Evolutionary conservation across 805 yeast species (phyloP), one percentile per base, ranked within the genome.

Genomic region (Candida palmyrensis): DNA sequence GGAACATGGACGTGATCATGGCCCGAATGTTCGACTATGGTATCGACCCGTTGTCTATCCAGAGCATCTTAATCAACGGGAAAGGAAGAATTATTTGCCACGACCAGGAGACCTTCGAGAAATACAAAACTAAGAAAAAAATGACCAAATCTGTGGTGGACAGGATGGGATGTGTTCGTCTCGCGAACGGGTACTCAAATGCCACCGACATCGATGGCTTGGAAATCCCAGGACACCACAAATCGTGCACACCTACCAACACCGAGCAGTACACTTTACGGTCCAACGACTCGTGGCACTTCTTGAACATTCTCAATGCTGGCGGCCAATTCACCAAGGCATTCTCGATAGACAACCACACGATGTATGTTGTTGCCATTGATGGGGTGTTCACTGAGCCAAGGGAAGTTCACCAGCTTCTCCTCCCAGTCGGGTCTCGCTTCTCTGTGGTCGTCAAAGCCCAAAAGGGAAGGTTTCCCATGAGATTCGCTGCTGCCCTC

Each of bases 241-340:
- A 37, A 7, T 35, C 35, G 3, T 57, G 61, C 35, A 30, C 36
- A 27, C 41, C 50, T 6, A 48, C 59, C 3, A 28, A 28, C 10
- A 25, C 48, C 1, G 49, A 42, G 1, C 29, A 43, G 20, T 49
- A 44, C 35, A 39, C 43, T n/a, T 38, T 47, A 23, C 48, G 39
- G 17, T 51, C 59, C 10, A 39, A 49, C 16, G 44, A 40, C 12
- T 31, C 28, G 2, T 58, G 56, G 54, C 47, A 50, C 24, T 54
- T 51, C 33, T 27, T 58, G 20, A 56, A 51, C 33, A 31, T 59
- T 15, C 39, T 58, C 18, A 59, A 59, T 32, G 42, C 54, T n/a
- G 64, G 66, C 3, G 62, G 62, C 9, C 57, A 53, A 36, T 55
- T 49, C 37, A 51, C 55, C 24, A 59, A 58, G 40, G 47, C 51